A percentile compares a stretch with the other conserved stretches of the same genome.
phyloP scores from a whole-genome alignment of 2,329 filamentous ascomycete species.

The Stachybotrys chlorohalonatus region DNA sequence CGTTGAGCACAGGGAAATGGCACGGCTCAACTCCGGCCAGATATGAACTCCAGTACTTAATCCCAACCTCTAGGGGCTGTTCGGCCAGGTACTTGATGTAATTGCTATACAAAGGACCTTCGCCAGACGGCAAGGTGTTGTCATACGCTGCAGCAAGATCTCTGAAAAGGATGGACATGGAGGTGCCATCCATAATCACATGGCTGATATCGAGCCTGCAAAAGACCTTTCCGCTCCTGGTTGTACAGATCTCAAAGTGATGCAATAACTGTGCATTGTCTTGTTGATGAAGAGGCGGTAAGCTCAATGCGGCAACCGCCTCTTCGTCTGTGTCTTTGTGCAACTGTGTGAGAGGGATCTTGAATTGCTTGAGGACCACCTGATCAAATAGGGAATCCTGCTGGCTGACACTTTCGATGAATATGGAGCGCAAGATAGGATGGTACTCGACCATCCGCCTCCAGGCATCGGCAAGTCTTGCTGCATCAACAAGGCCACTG shows the following conservation, averaged over 20 bases:
- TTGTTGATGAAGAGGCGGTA: neutral
- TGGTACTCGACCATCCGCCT: constrained; percentile 31
- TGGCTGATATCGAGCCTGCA: constrained; percentile 13
- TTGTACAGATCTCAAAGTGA: constrained; percentile 8
- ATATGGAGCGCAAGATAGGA: constrained; percentile 34
- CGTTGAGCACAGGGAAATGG: constrained; percentile 6
- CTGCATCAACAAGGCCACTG: constrained; percentile 14
- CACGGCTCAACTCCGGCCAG: neutral
- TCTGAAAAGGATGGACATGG: constrained; percentile 10
- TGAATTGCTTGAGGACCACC: constrained; percentile 25
- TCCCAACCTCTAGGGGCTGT: constrained; percentile 1
- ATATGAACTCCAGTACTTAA: constrained; percentile 2
- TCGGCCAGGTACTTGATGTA: constrained; percentile 5
- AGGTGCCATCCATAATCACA: constrained; percentile 11
- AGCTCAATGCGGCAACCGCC: constrained; percentile 1
- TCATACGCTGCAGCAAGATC: constrained; percentile 5
- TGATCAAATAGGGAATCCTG: constrained; percentile 35
- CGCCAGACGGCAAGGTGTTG: neutral
- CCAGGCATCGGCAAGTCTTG: constrained; percentile 32
- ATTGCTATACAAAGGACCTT: constrained; percentile 8
- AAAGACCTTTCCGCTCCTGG: constrained; percentile 12
- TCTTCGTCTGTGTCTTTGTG: constrained; percentile 6
- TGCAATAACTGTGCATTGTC: constrained; percentile 2
- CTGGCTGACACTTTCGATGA: constrained; percentile 35
- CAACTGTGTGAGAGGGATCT: neutral